Evolutionary conservation across 495 filamentous ascomycete species (phyloP).

Genomic region (Cercophora newfieldiana): DNA sequence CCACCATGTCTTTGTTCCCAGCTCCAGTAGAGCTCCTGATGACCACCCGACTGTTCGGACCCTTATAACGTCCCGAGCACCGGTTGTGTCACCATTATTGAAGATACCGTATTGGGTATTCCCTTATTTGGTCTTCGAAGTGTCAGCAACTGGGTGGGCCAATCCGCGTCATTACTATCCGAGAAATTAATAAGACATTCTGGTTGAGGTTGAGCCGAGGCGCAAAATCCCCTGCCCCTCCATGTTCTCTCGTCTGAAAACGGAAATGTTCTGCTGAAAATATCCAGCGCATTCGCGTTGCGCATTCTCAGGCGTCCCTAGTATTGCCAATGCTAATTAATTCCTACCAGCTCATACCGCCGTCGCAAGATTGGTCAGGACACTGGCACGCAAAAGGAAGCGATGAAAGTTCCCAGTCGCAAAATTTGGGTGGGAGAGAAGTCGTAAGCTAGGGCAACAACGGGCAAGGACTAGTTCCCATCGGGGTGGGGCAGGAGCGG

Average conservation of each 20-base stretch:
- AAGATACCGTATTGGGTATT: too few species aligned
- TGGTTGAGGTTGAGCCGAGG: background rate
- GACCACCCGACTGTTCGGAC: background rate
- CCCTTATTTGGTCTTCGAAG: background rate
- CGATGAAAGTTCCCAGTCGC: background rate
- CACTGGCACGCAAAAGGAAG: too few species aligned
- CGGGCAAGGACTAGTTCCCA: background rate
- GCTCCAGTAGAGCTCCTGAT: background rate
- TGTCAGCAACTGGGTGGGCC: background rate
- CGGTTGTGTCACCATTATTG: background rate
- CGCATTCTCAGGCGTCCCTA: too few species aligned
- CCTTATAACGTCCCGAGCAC: background rate
- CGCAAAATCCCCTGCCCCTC: background rate
- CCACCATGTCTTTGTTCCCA: background rate
- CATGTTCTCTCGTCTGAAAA: background rate
- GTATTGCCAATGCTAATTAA: too few species aligned
- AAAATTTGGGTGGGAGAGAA: background rate
- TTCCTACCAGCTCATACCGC: too few species aligned
- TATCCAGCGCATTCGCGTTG: too few species aligned
- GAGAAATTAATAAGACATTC: background rate
- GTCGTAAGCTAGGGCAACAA: conserved; percentile 9
- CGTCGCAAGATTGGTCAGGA: too few species aligned
- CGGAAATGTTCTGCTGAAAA: too few species aligned
- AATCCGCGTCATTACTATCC: background rate
- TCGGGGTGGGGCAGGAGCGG: background rate